Base-by-base conservation (phyloP, 176 grass and related monocot genomes). In the Oryza officinalis region DNA sequence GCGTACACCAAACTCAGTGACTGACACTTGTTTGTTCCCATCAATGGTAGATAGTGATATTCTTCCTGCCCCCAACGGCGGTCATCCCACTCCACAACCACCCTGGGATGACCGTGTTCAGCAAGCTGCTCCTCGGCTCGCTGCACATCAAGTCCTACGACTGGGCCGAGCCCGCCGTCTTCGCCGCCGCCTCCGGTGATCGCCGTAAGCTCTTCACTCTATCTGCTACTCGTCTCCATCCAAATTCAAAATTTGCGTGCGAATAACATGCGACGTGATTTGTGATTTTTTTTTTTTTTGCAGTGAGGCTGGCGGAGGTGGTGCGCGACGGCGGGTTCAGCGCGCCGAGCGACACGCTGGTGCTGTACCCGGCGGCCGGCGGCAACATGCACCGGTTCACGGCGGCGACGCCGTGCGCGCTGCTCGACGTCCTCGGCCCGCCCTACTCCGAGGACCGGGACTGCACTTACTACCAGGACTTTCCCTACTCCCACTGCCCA, bases 81-180 rank as follows among this genome's bases (percentile, higher is more conserved):
- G 85, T 92, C 6, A 94, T 97, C 77, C 94, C 94, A 31, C 91
- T 97, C 13, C 94, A 97, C 61, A 72, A 97, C 77, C 94, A 97
- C 66, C 91, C 94, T 2, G 94, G 89, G 20, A 97, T 97, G 94
- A 97, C 91, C 11, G 94, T 97, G 54, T 97, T 97, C 85, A 88
- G 89, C 77, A 97, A 94, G 84, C 85, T 94, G 20, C 89, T 97
- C 23, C 76, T 84, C 18, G 94, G 94, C 0, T 92, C 94, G 2
- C 76, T 90, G 75, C 94, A 88, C 72, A 87, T 94, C 71, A 90
- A 75, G 72, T 92, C 94, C 6, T 97, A 94, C 30, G 94, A 97
- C 85, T 97, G 94, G 94, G 69, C 74, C 70, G 69, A 2, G 66
- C 84, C 30, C 0, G 8, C 43, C 1, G 33, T 5, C 4, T 28